Evolutionary conservation across 345 rosid species (phyloP), one percentile per base, ranked within the genome.

Genomic region (Lepidium sativum): DNA sequence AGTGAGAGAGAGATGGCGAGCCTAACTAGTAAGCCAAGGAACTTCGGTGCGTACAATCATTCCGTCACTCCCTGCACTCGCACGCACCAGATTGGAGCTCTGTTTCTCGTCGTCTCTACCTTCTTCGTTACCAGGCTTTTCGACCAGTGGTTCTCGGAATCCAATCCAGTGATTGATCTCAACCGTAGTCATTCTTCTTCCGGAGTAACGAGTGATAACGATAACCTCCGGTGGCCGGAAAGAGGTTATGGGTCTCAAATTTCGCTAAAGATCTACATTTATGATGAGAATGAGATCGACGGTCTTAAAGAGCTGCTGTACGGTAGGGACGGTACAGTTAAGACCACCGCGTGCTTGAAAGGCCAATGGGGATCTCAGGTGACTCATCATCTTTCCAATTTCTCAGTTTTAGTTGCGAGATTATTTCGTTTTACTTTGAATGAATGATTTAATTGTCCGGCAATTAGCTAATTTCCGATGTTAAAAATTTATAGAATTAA

Each of bases 331-430:
- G 86, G 91, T 3, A 69, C 68, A 58, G 70, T 90, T 42, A 49
- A 84, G 18, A 58, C 85, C 65, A 67, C 79, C 42, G 72, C 82
- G 23, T 88, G 99, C 75, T 74, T 88, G 52, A 84, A 82, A 77
- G 97, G 97, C 74, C 97, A 90, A 70, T 90, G 99, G 97, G 99
- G 95, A 51, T 81, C 95, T 68, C 99, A 94, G 97, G 98, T 89
- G 60, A 69, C 20, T 16, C 11, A n/a, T 40, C 55, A 16, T 58
- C 54, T 40, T 21, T 45, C 41, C 20, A 60, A 50, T 60, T 16
- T 38, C 18, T 50, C 52, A 12, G n/a, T 47, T 27, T 57, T n/a
- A 21, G 10, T 23, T 54, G 12, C n/a, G 8, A 27, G 25, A 32
- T 40, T 55, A 13, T 3, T 42, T 34, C 9, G 41, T 31, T 52